Evolutionary conservation across 2,329 filamentous ascomycete genomes (phyloP), one percentile per base, ranked within the genome.

Genomic region (Stagonosporopsis rhizophila): DNA sequence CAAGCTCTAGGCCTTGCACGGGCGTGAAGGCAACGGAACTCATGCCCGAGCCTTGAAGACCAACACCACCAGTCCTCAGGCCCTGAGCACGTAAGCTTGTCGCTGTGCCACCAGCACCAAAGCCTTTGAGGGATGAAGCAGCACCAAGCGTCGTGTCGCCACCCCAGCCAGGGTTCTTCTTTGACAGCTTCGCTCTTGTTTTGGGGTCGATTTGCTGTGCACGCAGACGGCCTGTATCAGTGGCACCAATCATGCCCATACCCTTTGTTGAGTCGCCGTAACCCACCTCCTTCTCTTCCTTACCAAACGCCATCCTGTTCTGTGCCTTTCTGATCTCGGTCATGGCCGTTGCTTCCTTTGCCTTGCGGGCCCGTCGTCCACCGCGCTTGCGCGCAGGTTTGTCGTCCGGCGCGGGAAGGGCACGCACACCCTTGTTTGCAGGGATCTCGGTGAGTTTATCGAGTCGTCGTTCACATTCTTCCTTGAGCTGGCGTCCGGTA

Each of bases 141-240:
- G 70, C 66, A 30, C 72, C 72, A 8, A 72, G 66, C 0, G 73
- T 89, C 3, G 87, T 83, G 23, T 84, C 84, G 56, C 88, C 88
- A 52, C 93, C 94, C 95, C 95, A 99, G 23, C 95, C 95, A 69
- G 96, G 93, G 78, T 94, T 96, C 80, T 96, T 97, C 74, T 93
- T 93, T 71, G 90, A 92, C 39, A 99, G 86, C 75, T 96, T 97
- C 40, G 95, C 95, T 54, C 91, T 87, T 4, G 95, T 99, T 56
- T 94, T 88, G 73, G 95, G 90, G 74, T 99, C 95, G 70, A 99
- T 89, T 77, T 97, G 93, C 46, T 91, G 83, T 30, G 88, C 89
- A 54, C 95, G 90, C 60, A 99, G 91, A 12, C 91, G 87, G n/a
- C 95, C 95, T 61, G 93, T 91, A 72, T 93, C 91, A 61, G 87